phyloP scores from a whole-genome alignment of 768 basidiomycete genomes.

The Lyophyllum atratum region DNA sequence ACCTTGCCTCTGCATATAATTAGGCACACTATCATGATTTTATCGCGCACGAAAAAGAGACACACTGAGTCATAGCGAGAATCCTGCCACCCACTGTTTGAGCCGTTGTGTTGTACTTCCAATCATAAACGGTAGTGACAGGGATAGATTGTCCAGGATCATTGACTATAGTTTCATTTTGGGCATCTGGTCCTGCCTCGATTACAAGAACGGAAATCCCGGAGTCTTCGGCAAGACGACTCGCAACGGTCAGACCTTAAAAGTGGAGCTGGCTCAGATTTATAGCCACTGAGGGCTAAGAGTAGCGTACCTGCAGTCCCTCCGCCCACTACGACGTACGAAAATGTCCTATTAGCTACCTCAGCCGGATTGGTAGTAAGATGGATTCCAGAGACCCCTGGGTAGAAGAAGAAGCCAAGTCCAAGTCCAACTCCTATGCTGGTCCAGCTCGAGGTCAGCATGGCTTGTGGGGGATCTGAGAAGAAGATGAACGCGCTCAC shows the following conservation, averaged over 20 bases:
- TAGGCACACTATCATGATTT: background rate
- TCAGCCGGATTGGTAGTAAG: conserved; percentile 10
- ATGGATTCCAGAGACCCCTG: conserved; percentile 5
- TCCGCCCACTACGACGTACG: conserved; percentile 14
- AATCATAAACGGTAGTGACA: background rate
- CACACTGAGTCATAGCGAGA: conserved; percentile 10
- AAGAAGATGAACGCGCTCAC: background rate
- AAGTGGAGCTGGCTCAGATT: background rate
- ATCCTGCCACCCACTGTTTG: conserved; percentile 10
- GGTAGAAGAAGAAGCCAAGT: background rate
- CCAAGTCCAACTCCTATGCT: background rate
- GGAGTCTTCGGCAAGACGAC: conserved; percentile 14
- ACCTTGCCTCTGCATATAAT: conserved; percentile 14
- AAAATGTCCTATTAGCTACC: conserved; percentile 8
- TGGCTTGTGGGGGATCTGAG: background rate
- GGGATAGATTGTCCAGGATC: conserved; percentile 11
- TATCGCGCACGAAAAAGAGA: background rate
- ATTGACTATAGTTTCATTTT: conserved; percentile 11
- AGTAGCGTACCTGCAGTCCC: conserved; percentile 13
- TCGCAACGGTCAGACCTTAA: conserved; percentile 13
- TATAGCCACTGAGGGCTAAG: too few relatives aligned
- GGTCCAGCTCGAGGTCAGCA: background rate
- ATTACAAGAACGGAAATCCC: conserved; percentile 7
- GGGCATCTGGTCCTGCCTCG: conserved; percentile 17
- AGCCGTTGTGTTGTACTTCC: conserved; percentile 15